Evolutionary conservation across 306 rosid species (phyloP).

Genomic region (Citrullus amarus): DNA sequence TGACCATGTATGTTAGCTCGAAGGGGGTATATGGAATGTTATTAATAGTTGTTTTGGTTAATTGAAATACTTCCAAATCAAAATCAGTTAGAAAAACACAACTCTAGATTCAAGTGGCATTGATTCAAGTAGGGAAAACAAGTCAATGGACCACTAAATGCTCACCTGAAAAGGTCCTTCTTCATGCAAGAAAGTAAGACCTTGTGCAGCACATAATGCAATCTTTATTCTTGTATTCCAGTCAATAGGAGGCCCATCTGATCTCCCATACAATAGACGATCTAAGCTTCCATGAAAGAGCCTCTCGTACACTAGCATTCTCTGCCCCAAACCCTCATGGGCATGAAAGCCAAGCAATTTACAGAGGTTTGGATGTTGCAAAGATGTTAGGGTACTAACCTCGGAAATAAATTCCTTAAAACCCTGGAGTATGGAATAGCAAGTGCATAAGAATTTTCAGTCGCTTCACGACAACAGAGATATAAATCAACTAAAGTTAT

Average conservation of each 20-base stretch:
- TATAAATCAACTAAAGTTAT: neutral
- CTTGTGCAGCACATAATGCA: conserved; percentile 87
- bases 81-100: neutral
- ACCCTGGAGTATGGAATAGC: conserved; percentile 31
- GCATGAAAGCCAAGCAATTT: conserved; percentile 92
- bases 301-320: conserved; percentile 84
- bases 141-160: neutral
- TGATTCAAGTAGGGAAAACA: neutral
- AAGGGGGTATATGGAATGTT: neutral
- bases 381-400: conserved; percentile 58
- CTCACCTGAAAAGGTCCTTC: conserved; percentile 99
- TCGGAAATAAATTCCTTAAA: conserved; percentile 75
- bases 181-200: conserved; percentile 95
- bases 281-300: conserved; percentile 90
- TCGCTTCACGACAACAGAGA: neutral
- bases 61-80: neutral
- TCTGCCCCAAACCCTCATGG: conserved; percentile 67
- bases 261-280: conserved; percentile 68
- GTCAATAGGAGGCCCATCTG: conserved; percentile 90
- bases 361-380: conserved; percentile 97
- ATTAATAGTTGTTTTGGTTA: neutral
- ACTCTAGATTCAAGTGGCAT: neutral
- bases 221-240: conserved; percentile 97
- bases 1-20: neutral
- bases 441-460: neutral